These are phyloP conservation scores for Serendipita sp. DNA, from an alignment of 768 basidiomycete species.

Conservation along the genomic window DNA sequence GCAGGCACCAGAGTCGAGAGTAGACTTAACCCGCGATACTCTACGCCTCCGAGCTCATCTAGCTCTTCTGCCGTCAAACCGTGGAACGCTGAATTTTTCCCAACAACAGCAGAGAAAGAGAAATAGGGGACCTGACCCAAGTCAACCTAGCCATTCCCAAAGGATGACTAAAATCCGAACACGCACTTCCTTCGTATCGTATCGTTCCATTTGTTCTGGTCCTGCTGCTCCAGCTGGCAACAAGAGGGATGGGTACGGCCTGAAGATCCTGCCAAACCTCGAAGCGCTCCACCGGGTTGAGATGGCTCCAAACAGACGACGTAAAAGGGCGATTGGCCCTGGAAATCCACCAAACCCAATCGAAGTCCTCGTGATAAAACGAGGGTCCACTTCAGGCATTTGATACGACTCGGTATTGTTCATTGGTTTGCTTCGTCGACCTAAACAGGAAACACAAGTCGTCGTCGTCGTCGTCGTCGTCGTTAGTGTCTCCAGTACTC, in stretches of 20 bases:
- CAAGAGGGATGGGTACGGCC: neutral
- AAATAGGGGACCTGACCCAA: slow-evolving; percentile 20
- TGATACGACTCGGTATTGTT: neutral
- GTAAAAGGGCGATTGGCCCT: neutral
- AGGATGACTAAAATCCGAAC: neutral
- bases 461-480: neutral
- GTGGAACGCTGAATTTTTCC: slow-evolving; percentile 21
- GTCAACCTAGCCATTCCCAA: neutral
- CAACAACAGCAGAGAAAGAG: slow-evolving; percentile 22
- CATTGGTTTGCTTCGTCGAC: neutral
- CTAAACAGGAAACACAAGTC: neutral
- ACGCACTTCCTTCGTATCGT: neutral
- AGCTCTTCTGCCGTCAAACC: slow-evolving; percentile 22
- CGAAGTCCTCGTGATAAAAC: neutral
- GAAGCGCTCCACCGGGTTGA: neutral
- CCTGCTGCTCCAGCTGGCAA: neutral
- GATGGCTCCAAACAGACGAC: neutral
- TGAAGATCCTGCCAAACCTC: neutral
- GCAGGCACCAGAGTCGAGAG: slow-evolving; percentile 20
- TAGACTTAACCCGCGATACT: slow-evolving; percentile 20
- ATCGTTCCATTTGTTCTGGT: neutral
- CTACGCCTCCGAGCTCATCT: slow-evolving; percentile 24
- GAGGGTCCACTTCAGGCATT: neutral
- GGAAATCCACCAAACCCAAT: slow-evolving; percentile 4
- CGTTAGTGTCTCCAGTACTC: too few species aligned